Conservation (phyloP, 768 basidiomycete genomes). For the Leccinum incarnatum region DNA sequence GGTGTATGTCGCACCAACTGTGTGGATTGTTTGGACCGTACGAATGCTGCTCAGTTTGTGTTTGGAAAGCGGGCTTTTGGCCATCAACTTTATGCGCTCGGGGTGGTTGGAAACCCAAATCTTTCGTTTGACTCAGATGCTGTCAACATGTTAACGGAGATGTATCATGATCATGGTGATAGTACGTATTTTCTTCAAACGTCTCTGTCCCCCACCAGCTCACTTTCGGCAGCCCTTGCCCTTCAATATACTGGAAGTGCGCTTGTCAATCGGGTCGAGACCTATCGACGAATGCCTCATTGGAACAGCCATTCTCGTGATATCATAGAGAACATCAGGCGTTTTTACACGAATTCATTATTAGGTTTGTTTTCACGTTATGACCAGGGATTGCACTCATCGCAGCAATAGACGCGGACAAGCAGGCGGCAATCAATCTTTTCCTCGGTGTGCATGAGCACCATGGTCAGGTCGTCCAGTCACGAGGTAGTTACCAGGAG, state of each 20-base stretch:
- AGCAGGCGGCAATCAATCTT: conserved; percentile 96
- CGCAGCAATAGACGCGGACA: conserved; percentile 75
- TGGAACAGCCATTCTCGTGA: conserved; percentile 98
- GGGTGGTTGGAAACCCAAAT: conserved; percentile 81
- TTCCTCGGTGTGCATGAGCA: conserved; percentile 78
- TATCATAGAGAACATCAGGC: conserved; percentile 90
- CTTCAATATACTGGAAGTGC: conserved; percentile 97
- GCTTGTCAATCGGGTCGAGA: conserved; percentile 93
- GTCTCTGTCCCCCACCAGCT: neutral
- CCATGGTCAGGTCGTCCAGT: conserved; percentile 47
- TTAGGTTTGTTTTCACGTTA: conserved; percentile 49
- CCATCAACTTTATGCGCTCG: conserved; percentile 93
- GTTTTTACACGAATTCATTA: conserved; percentile 93
- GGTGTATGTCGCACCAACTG: conserved; percentile 95
- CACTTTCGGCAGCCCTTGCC: conserved; percentile 65
- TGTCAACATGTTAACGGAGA: conserved; percentile 95
- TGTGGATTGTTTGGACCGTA: conserved; percentile 95
- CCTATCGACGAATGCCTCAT: conserved; percentile 91
- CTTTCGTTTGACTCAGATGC: conserved; percentile 92
- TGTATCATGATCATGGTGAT: conserved; percentile 98
- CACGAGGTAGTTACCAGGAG: conserved; percentile 72
- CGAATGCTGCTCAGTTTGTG: conserved; percentile 95
- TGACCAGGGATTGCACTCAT: neutral
- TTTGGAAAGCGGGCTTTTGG: conserved; percentile 94
- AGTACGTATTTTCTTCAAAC: conserved; percentile 48